Evolutionary conservation across 768 basidiomycete genomes (phyloP).

Genomic region (Auriscalpium orientale): DNA sequence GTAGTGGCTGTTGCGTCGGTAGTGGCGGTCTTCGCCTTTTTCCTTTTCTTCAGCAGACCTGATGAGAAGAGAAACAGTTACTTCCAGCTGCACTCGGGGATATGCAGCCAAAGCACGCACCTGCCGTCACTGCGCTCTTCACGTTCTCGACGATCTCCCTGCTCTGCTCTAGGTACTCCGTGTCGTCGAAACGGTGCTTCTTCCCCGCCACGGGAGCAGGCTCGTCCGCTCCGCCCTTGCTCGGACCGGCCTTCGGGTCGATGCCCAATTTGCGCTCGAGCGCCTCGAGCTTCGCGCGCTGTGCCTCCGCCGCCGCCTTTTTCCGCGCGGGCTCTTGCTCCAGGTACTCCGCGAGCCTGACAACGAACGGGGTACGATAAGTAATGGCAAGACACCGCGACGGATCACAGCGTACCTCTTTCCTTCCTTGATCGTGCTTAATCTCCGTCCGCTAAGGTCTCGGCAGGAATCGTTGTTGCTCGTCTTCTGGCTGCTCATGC

Average conservation of each 20-base stretch:
- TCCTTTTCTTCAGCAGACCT: constrained; percentile 72
- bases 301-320: constrained; percentile 68
- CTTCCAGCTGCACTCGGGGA: constrained; percentile 15
- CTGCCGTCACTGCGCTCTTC: constrained; percentile 81
- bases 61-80: neutral
- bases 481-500: constrained; percentile 95
- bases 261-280: constrained; percentile 82
- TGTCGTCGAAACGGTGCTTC: constrained; percentile 90
- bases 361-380: neutral
- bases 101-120: constrained; percentile 33
- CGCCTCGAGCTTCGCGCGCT: constrained; percentile 75
- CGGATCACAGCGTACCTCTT: constrained; percentile 56
- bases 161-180: constrained; percentile 86
- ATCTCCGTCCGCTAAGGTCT: constrained; percentile 80
- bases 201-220: constrained; percentile 52
- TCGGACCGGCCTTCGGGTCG: constrained; percentile 27
- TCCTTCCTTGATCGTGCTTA: constrained; percentile 94
- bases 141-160: constrained; percentile 87
- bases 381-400: neutral
- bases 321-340: constrained; percentile 78
- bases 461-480: constrained; percentile 93
- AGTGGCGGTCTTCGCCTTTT: constrained; percentile 48
- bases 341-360: constrained; percentile 77
- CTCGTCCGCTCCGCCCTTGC: constrained; percentile 26
- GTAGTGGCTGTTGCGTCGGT: neutral